phyloP scores from a whole-genome alignment of 345 rosid genomes.

The Eucalyptus dawsonii region DNA sequence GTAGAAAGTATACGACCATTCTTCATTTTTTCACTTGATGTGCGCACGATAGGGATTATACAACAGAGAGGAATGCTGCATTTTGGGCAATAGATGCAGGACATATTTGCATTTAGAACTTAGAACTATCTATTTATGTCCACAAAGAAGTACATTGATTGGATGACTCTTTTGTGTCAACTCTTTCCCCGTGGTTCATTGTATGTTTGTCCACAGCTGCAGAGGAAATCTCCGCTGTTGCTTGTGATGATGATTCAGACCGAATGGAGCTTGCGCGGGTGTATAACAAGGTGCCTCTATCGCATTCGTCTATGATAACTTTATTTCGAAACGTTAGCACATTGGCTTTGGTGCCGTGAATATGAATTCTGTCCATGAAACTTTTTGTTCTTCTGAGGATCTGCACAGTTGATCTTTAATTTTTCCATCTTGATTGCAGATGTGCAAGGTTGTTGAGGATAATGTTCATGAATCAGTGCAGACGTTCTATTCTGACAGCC shows the following conservation, averaged over 20 bases:
- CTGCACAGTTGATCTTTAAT: background rate
- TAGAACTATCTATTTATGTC: background rate
- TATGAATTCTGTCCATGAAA: background rate
- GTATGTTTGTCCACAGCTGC: constrained; percentile 25
- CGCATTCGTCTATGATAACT: background rate
- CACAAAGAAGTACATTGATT: background rate
- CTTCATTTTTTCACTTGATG: background rate
- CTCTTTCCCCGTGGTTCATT: background rate
- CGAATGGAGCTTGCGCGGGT: constrained; percentile 33
- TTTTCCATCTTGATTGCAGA: constrained; percentile 20
- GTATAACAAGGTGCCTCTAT: constrained; percentile 46
- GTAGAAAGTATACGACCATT: background rate
- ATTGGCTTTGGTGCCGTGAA: background rate
- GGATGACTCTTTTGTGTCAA: background rate
- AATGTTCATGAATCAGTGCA: constrained; percentile 30
- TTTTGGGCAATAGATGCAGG: background rate
- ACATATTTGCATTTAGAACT: background rate
- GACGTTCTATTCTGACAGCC: constrained; percentile 4
- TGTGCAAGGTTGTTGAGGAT: constrained; percentile 49
- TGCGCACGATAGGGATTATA: background rate
- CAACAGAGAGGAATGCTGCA: background rate
- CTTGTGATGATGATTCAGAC: constrained; percentile 44
- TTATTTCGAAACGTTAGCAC: background rate
- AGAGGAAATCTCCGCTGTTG: constrained; percentile 43
- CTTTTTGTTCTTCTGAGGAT: background rate